Conservation (phyloP, 164 flowering plant genomes). For the Kalanchoe fedtschenkoi region DNA sequence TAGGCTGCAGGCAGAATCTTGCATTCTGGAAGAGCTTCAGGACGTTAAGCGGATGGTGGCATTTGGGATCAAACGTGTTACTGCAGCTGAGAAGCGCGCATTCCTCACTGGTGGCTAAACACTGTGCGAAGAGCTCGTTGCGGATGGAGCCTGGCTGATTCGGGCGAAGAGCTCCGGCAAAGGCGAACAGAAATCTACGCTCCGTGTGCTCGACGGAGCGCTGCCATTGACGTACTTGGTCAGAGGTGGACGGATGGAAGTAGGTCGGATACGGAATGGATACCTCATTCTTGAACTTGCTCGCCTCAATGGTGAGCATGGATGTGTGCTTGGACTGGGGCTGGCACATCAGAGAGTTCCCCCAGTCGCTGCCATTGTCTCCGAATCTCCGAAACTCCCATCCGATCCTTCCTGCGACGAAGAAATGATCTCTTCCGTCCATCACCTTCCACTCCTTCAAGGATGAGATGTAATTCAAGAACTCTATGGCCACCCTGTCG, state of each 20-base stretch:
- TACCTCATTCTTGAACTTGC: constrained; percentile 21
- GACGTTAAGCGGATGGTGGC: constrained; percentile 8
- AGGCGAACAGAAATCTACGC: constrained; percentile 22
- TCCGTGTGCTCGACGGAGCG: constrained; percentile 12
- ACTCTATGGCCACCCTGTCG: constrained; percentile 15
- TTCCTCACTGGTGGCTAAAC: constrained; percentile 5
- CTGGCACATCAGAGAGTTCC: constrained; percentile 20
- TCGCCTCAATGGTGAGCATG: constrained; percentile 28
- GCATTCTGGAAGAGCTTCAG: constrained; percentile 13
- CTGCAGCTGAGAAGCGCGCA: constrained; percentile 28
- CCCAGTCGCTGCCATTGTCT: constrained; percentile 20
- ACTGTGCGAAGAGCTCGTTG: constrained; percentile 24
- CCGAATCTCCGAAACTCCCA: constrained; percentile 21
- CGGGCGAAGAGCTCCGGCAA: constrained; percentile 34
- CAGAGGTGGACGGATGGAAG: constrained; percentile 29
- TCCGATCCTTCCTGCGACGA: constrained; percentile 27
- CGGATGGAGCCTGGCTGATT: constrained; percentile 16
- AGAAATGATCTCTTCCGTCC: constrained; percentile 31
- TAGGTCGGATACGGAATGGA: constrained; percentile 42
- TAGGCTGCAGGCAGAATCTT: constrained; percentile 19
- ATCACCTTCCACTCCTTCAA: constrained; percentile 19
- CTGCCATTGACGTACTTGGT: constrained; percentile 26
- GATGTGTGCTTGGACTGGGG: constrained; percentile 28
- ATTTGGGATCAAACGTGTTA: background rate
- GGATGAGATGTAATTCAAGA: constrained; percentile 11